Evolutionary conservation across 2,329 filamentous ascomycete species (phyloP).

Genomic region (Aspergillus intermedius): DNA sequence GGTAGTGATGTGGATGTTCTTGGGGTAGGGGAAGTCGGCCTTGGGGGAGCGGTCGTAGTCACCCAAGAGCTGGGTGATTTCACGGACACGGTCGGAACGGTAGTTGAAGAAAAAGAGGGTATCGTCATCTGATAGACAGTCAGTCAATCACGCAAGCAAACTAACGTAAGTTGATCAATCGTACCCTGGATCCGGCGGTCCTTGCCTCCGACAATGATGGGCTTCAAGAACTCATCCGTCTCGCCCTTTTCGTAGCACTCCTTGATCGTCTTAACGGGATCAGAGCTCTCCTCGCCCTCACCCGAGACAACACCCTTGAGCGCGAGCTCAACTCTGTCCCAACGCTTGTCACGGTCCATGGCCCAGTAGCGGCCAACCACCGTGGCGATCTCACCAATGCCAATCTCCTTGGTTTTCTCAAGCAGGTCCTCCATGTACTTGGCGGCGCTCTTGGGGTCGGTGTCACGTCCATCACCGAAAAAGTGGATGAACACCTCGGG

Average conservation of each 20-base stretch:
- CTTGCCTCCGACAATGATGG: slow-evolving; percentile 86
- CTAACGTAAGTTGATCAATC: neutral
- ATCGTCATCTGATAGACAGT: slow-evolving; percentile 62
- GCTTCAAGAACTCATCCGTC: slow-evolving; percentile 96
- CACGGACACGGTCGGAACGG: slow-evolving; percentile 92
- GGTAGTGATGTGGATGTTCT: slow-evolving; percentile 78
- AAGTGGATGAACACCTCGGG: slow-evolving; percentile 97
- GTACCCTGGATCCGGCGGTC: slow-evolving; percentile 76
- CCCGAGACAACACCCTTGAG: slow-evolving; percentile 80
- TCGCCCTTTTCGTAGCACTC: slow-evolving; percentile 81
- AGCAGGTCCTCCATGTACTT: slow-evolving; percentile 84
- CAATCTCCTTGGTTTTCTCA: slow-evolving; percentile 73
- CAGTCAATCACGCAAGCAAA: slow-evolving; percentile 5
- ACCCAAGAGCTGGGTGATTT: slow-evolving; percentile 90
- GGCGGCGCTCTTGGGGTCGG: slow-evolving; percentile 88
- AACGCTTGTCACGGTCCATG: slow-evolving; percentile 99
- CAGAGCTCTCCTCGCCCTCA: slow-evolving; percentile 77
- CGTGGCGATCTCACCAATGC: slow-evolving; percentile 79
- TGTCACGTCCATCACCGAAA: slow-evolving; percentile 96
- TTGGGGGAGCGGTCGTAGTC: slow-evolving; percentile 84
- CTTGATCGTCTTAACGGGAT: slow-evolving; percentile 80
- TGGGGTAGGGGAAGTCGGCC: slow-evolving; percentile 89
- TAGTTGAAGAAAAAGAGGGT: slow-evolving; percentile 99
- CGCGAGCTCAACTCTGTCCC: slow-evolving; percentile 87
- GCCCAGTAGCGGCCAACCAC: slow-evolving; percentile 94